Evolutionary conservation across 2,329 filamentous ascomycete species (phyloP).

Genomic region (Ophiostoma australiae): DNA sequence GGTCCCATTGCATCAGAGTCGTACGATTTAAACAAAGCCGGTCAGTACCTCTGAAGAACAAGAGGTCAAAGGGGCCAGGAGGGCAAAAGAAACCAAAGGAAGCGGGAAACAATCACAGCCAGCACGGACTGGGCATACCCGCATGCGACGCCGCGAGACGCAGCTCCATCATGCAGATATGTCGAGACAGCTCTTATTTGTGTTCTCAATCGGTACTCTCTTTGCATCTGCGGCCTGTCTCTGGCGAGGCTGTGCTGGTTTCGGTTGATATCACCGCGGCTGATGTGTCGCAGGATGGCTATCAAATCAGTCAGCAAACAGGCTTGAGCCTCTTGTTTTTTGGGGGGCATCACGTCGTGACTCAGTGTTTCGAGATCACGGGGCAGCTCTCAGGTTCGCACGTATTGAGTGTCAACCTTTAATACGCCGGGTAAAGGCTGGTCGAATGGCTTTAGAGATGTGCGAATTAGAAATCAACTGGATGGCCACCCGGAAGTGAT

Average conservation of each 20-base stretch:
- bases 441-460: background rate
- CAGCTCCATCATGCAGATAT: background rate
- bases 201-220: too few relatives aligned
- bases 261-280: background rate
- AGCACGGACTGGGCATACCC: background rate
- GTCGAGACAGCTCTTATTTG: too few relatives aligned
- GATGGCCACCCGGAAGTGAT: background rate
- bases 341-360: background rate
- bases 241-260: background rate
- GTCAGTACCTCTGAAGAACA: background rate
- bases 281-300: background rate
- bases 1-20: slow-evolving; percentile 25
- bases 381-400: background rate
- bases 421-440: background rate
- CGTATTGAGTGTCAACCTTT: too few relatives aligned
- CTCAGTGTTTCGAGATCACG: background rate
- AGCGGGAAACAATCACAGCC: too few relatives aligned
- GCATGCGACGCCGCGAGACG: too few relatives aligned
- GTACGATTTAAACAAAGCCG: slow-evolving; percentile 19
- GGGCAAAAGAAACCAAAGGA: too few relatives aligned
- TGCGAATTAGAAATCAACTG: background rate
- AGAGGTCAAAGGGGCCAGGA: background rate
- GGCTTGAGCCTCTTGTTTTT: background rate
- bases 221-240: background rate
- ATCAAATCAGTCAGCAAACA: background rate